Evolutionary conservation across 495 filamentous ascomycete genomes (phyloP), one percentile per base, ranked within the genome.

Genomic region (Aspergillus sparsus): DNA sequence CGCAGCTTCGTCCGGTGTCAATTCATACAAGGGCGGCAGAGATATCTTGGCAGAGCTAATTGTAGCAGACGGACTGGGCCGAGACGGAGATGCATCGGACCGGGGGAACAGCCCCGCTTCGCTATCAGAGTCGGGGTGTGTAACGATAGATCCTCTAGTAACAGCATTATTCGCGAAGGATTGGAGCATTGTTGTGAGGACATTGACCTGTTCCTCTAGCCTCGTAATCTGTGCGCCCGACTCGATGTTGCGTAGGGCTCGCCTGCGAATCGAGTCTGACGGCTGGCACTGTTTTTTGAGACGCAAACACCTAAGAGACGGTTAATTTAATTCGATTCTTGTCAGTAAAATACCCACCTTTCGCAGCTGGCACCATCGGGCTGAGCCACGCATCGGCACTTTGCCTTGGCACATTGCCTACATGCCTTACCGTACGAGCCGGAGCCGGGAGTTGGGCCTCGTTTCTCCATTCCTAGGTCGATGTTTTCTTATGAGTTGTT

Each of bases 201-300:
- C n/a, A n/a, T n/a, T n/a, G n/a, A n/a, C n/a, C n/a, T n/a, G n/a
- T n/a, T n/a, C n/a, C n/a, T n/a, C n/a, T n/a, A n/a, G n/a, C n/a
- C n/a, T n/a, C n/a, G n/a, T n/a, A n/a, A n/a, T n/a, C 3, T 60
- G 47, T 21, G 47, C 47, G 16, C 47, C 47, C n/a, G 47, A 27
- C 13, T 53, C 49, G 8, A 36, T 3, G 27, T 53, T 15, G 31
- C 49, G 49, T 13, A 35, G 27, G 6, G 49, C 8, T 15, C 49
- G 37, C 53, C 15, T 45, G 53, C 39, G 37, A 46, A 6, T 36
- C 12, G 21, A 53, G 21, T 53, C 31, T 53, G 49, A 53, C 31
- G 49, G 49, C 31, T 53, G 49, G 31, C 49, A 53, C 32, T 53
- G 49, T 15, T 53, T 53, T n/a, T 53, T 53, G 5, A 53, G 32